These are phyloP conservation scores for Arctium lappa DNA, from an alignment of 129 eudicot species.

Conservation along the genomic window DNA sequence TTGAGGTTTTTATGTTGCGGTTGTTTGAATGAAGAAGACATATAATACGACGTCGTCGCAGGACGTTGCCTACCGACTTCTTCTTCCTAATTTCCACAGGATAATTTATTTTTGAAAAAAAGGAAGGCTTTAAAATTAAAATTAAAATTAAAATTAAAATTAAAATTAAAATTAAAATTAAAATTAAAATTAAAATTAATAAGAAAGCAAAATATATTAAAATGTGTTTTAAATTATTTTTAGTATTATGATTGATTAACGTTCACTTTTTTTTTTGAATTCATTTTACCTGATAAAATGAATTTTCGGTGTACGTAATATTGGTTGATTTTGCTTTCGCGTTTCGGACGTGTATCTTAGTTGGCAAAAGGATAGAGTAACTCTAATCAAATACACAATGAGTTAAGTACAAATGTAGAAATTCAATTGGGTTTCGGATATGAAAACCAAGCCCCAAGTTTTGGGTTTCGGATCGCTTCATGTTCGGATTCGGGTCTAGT, in stretches of 20 bases:
- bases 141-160: neutral
- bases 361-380: neutral
- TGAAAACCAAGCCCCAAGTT: no score
- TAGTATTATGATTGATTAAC: no score
- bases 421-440: no score
- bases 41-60: constrained; percentile 34
- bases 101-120: neutral
- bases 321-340: neutral
- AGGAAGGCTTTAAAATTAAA: neutral
- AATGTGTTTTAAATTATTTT: no score
- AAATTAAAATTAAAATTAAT: neutral
- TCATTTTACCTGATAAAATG: neutral
- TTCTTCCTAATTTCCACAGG: neutral
- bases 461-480: no score
- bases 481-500: no score
- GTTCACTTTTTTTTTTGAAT: neutral
- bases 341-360: neutral
- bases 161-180: no score
- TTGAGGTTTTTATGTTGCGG: constrained; percentile 26
- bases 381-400: neutral
- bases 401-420: no score
- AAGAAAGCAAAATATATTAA: no score
- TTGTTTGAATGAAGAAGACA: constrained; percentile 42
- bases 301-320: neutral
- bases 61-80: constrained; percentile 24